phyloP scores from a whole-genome alignment of 148 eudicot species.

The Gaultheria prostrata region DNA sequence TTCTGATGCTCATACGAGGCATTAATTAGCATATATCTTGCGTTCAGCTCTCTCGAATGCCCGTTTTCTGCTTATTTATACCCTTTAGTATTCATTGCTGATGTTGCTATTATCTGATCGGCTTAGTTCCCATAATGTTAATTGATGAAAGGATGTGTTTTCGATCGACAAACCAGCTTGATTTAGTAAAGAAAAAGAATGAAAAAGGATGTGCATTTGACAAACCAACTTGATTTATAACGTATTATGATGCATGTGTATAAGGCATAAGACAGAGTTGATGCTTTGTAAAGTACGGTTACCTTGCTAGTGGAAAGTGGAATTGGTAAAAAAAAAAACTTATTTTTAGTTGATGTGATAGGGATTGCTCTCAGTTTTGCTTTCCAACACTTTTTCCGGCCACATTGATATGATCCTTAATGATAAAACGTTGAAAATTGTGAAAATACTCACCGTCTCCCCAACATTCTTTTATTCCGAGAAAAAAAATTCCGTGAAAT shows the following conservation, averaged over 20 bases:
- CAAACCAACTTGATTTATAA: neutral
- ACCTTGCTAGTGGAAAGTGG: neutral
- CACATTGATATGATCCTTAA: too few relatives aligned
- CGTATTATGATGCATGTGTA: neutral
- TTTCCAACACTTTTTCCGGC: too few relatives aligned
- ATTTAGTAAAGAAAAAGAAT: neutral
- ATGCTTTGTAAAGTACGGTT: neutral
- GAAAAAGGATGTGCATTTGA: neutral
- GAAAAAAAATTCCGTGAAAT: too few relatives aligned
- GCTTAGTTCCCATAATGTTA: neutral
- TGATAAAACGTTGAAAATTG: too few relatives aligned
- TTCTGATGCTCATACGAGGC: conserved; percentile 15
- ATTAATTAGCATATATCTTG: conserved; percentile 5
- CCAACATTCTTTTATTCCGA: too few relatives aligned
- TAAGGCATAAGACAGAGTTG: neutral
- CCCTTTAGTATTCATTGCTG: neutral
- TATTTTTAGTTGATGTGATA: neutral
- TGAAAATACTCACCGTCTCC: too few relatives aligned
- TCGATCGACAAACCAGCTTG: conserved; percentile 3
- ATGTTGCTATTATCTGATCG: neutral
- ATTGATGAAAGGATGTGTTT: neutral
- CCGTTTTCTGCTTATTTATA: neutral
- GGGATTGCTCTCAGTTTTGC: too few relatives aligned
- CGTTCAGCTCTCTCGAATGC: neutral
- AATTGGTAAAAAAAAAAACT: neutral